phyloP scores from a whole-genome alignment of 441 rosid species.

The Mallotus japonicus region DNA sequence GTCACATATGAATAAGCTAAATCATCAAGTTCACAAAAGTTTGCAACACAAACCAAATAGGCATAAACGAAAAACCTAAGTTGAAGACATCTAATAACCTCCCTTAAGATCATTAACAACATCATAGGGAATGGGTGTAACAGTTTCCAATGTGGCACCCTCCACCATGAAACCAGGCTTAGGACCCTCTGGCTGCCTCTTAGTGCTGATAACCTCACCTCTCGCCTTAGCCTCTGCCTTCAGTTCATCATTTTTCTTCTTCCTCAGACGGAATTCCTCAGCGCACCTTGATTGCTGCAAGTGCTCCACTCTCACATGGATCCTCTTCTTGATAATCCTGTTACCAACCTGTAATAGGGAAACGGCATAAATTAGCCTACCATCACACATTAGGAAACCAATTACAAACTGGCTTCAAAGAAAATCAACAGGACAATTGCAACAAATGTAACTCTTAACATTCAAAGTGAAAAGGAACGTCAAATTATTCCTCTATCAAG shows the following conservation, averaged over 20 bases:
- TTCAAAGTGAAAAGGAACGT: too few relatives aligned
- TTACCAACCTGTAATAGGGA: constrained; percentile 57
- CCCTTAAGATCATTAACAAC: constrained; percentile 97
- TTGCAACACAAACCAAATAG: constrained; percentile 16
- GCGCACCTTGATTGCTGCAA: constrained; percentile 80
- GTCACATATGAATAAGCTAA: constrained; percentile 21
- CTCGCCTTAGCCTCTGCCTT: constrained; percentile 84
- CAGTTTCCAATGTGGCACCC: constrained; percentile 83
- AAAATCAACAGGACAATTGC: too few relatives aligned
- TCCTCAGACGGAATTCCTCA: constrained; percentile 75
- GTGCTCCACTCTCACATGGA: constrained; percentile 87
- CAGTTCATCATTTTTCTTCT: constrained; percentile 63
- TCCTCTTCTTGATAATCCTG: constrained; percentile 79
- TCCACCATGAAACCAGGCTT: constrained; percentile 96
- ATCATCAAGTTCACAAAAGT: constrained; percentile 12
- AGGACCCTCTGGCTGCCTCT: constrained; percentile 88
- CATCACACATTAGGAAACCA: too few relatives aligned
- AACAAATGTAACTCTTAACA: too few relatives aligned
- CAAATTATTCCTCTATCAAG: too few relatives aligned
- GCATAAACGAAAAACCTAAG: constrained; percentile 6
- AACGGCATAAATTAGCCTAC: background rate
- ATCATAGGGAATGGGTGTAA: constrained; percentile 93
- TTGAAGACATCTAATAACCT: constrained; percentile 60
- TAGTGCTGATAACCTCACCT: constrained; percentile 82
- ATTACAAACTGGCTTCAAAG: too few relatives aligned